phyloP scores from a whole-genome alignment of 1,284 basidiomycete species.

The Bjerkandera adusta region DNA sequence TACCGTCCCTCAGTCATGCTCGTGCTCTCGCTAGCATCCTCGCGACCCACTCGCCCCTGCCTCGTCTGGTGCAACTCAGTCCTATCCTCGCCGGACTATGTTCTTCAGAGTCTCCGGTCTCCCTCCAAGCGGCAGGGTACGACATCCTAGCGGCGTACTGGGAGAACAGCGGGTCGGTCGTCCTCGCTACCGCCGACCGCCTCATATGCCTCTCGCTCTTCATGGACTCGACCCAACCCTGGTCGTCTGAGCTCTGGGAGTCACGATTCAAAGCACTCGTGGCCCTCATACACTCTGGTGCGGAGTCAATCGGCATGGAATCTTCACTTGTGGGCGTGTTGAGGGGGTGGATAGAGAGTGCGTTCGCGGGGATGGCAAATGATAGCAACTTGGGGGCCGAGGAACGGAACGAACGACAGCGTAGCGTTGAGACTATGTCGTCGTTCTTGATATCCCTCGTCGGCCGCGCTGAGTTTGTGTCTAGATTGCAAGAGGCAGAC shows the following conservation, averaged over 20 bases:
- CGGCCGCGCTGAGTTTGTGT: slow-evolving; percentile 47
- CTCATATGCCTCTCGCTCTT: slow-evolving; percentile 63
- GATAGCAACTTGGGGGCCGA: slow-evolving; percentile 33
- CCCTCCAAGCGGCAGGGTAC: slow-evolving; percentile 63
- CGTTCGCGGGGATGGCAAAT: slow-evolving; percentile 49
- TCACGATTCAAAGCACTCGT: slow-evolving; percentile 62
- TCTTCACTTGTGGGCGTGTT: slow-evolving; percentile 50
- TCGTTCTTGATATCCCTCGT: slow-evolving; percentile 52
- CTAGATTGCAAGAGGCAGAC: slow-evolving; percentile 57
- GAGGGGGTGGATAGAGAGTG: slow-evolving; percentile 60
- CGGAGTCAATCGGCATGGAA: slow-evolving; percentile 66
- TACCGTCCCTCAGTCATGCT: slow-evolving; percentile 33
- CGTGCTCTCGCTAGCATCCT: slow-evolving; percentile 28
- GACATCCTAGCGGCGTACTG: slow-evolving; percentile 70
- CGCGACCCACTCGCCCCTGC: slow-evolving; percentile 22
- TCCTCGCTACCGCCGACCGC: slow-evolving; percentile 51
- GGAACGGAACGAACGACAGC: slow-evolving; percentile 57
- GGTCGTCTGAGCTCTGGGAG: slow-evolving; percentile 69
- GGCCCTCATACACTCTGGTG: slow-evolving; percentile 55
- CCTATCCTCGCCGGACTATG: slow-evolving; percentile 63
- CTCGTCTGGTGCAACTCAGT: slow-evolving; percentile 36
- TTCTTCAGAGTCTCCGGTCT: slow-evolving; percentile 43
- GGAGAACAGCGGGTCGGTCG: slow-evolving; percentile 47
- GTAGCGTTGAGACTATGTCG: slow-evolving; percentile 56
- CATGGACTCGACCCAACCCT: slow-evolving; percentile 39